phyloP scores from a whole-genome alignment of 2,329 filamentous ascomycete genomes.

The Seiridium cupressi region DNA sequence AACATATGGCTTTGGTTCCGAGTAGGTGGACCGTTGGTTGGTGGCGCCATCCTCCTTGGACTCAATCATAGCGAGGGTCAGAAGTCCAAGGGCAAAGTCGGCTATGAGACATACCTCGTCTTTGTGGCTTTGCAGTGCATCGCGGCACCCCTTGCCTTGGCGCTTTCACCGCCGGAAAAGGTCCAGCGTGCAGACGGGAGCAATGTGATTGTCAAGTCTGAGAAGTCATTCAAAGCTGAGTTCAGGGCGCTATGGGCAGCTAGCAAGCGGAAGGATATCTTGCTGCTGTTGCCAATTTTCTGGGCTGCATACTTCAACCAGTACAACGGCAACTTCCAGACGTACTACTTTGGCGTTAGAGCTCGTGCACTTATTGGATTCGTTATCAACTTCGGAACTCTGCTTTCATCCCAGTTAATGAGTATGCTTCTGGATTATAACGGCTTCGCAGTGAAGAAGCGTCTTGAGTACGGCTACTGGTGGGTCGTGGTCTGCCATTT shows the following conservation, averaged over 20 bases:
- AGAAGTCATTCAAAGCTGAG: conserved; percentile 55
- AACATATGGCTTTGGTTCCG: conserved; percentile 67
- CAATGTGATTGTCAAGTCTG: conserved; percentile 59
- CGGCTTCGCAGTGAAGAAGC: conserved; percentile 31
- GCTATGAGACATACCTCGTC: conserved; percentile 65
- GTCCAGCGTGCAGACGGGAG: conserved; percentile 67
- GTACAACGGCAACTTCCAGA: conserved; percentile 45
- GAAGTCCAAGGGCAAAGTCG: conserved; percentile 51
- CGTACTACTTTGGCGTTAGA: conserved; percentile 69
- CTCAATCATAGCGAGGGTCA: conserved; percentile 58
- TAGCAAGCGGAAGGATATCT: conserved; percentile 66
- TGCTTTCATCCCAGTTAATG: conserved; percentile 61
- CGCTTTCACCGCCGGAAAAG: conserved; percentile 59
- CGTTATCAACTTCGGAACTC: conserved; percentile 64
- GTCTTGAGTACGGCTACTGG: conserved; percentile 41
- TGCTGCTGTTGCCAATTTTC: conserved; percentile 70
- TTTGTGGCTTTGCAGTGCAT: conserved; percentile 70
- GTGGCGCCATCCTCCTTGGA: conserved; percentile 69
- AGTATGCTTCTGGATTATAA: conserved; percentile 19
- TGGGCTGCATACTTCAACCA: conserved; percentile 61
- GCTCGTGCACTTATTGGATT: conserved; percentile 70
- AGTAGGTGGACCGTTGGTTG: conserved; percentile 57
- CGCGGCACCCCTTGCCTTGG: conserved; percentile 60
- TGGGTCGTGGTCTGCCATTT: conserved; percentile 43
- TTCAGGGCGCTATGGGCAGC: conserved; percentile 63